phyloP scores from a whole-genome alignment of 257 asterid species.

The Primulina eburnea region DNA sequence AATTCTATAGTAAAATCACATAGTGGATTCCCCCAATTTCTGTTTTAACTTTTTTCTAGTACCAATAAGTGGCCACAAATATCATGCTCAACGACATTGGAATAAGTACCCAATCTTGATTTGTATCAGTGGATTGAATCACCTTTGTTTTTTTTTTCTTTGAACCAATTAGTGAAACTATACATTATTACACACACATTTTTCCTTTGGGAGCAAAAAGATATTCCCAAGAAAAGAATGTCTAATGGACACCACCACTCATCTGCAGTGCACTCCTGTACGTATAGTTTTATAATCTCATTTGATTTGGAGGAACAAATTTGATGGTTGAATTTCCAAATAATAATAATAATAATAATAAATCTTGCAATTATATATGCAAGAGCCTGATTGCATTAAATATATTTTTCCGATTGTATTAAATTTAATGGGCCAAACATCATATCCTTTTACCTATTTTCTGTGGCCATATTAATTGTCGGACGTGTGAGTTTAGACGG shows the following conservation, averaged over 20 bases:
- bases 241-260: not conserved
- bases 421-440: not conserved
- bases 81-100: constrained; percentile 34
- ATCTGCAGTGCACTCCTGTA: not conserved
- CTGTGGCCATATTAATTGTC: not conserved
- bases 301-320: no score
- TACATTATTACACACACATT: constrained; percentile 15
- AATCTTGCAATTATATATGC: no score
- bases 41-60: constrained; percentile 33
- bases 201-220: not conserved
- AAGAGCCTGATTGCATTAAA: no score
- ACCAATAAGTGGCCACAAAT: constrained; percentile 25
- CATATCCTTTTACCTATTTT: not conserved
- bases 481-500: not conserved
- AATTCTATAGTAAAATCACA: not conserved
- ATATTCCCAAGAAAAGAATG: not conserved
- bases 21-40: constrained; percentile 43
- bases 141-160: not conserved
- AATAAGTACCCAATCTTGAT: constrained; percentile 15
- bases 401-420: not conserved
- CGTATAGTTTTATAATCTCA: not conserved
- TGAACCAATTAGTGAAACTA: constrained; percentile 12
- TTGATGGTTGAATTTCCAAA: no score
- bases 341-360: no score
- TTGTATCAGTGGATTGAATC: constrained; percentile 21